A percentile compares a stretch with the other conserved stretches of the same genome.
Conservation (phyloP, 257 asterid genomes). For the Salvia splendens region DNA sequence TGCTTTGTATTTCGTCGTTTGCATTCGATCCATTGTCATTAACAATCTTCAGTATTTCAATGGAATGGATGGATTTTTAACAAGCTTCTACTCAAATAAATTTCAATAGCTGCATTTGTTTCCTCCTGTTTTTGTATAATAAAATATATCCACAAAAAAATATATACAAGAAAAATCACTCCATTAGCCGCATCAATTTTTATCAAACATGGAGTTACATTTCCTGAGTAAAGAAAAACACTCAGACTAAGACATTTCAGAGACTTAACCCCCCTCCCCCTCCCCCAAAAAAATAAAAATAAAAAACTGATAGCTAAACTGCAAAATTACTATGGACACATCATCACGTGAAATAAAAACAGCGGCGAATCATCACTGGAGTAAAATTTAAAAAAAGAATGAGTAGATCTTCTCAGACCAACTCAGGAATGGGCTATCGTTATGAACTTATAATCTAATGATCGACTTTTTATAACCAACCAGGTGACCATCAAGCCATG, state of each 20-base stretch:
- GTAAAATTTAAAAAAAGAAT: no score
- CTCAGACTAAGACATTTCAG: not conserved
- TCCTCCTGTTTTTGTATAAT: no score
- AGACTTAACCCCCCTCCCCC: not conserved
- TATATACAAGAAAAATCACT: not conserved
- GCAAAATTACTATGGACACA: conserved; percentile 24
- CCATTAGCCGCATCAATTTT: not conserved
- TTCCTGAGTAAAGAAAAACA: not conserved
- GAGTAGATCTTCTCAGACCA: no score
- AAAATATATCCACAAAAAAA: no score
- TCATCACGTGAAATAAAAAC: not conserved
- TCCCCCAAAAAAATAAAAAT: not conserved
- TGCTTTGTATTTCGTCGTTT: no score
- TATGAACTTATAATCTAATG: no score
- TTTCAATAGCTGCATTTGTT: no score
- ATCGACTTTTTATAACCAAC: not conserved
- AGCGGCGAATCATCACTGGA: not conserved
- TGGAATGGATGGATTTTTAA: no score
- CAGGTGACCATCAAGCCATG: conserved; percentile 5
- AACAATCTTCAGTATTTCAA: no score
- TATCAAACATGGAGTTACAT: conserved; percentile 5
- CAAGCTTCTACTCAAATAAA: no score
- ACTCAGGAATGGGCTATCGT: no score
- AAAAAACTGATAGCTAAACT: conserved; percentile 2
- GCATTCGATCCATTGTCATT: no score